Evolutionary conservation across 495 filamentous ascomycete genomes (phyloP).

Genomic region (Hypoxylon fuscum): DNA sequence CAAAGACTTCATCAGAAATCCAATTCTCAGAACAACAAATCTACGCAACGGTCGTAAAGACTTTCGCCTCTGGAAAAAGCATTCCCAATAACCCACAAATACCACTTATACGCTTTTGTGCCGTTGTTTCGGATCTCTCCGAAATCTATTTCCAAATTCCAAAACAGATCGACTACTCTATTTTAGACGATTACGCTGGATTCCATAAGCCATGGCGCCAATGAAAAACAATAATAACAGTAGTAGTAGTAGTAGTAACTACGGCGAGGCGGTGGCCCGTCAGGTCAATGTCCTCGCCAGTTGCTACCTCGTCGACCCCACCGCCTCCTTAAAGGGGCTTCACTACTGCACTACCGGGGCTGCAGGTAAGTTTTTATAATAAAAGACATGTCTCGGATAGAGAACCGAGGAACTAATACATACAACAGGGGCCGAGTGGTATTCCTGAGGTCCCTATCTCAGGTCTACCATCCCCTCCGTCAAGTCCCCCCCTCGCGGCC

Average conservation of each 20-base stretch:
- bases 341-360: constrained; percentile 94
- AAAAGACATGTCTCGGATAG: not conserved
- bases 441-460: constrained; percentile 93
- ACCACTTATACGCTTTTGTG: not conserved
- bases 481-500: constrained; percentile 84
- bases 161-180: constrained; percentile 5
- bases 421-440: constrained; percentile 84
- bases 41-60: not conserved
- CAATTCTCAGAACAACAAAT: not conserved
- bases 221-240: constrained; percentile 71
- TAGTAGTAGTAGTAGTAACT: constrained; percentile 77
- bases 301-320: constrained; percentile 76
- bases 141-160: constrained; percentile 5
- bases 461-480: constrained; percentile 75
- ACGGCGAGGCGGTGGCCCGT: constrained; percentile 65
- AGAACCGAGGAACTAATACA: constrained; percentile 9
- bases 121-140: not conserved
- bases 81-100: not conserved
- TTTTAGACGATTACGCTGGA: constrained; percentile 45
- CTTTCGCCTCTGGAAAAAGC: not conserved
- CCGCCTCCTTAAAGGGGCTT: constrained; percentile 71
- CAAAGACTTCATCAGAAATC: not conserved
- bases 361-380: constrained; percentile 62
- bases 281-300: constrained; percentile 80
- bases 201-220: constrained; percentile 61